phyloP scores from a whole-genome alignment of 192 early-diverging fungal genomes.

The Coemansia sp. region DNA sequence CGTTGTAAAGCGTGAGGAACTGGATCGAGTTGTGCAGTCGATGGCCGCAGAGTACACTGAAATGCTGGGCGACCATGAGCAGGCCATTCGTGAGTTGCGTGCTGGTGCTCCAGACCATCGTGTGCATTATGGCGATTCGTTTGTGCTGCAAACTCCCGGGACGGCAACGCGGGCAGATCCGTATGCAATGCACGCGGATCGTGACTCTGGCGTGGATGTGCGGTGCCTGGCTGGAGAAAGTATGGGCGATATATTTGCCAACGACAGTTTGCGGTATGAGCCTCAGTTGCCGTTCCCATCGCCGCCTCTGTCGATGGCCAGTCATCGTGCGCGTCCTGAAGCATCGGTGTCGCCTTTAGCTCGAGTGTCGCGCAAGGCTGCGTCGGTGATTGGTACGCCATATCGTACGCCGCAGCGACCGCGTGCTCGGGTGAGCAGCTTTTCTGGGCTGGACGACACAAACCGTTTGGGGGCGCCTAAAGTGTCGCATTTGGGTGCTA shows the following conservation, averaged over 20 bases:
- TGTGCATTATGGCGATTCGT: background rate
- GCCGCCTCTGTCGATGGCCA: conserved; percentile 19
- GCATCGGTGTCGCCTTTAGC: conserved; percentile 18
- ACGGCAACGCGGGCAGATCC: background rate
- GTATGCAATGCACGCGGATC: background rate
- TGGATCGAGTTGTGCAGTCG: conserved; percentile 7
- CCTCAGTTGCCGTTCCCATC: conserved; percentile 10
- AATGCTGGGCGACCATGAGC: conserved; percentile 48
- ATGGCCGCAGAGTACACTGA: conserved; percentile 27
- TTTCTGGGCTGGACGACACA: conserved; percentile 17
- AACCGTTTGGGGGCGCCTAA: conserved; percentile 2
- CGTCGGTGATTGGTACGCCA: conserved; percentile 34
- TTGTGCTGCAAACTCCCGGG: conserved; percentile 1
- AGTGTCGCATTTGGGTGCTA: conserved; percentile 14
- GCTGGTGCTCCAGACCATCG: conserved; percentile 13
- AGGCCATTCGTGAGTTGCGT: conserved; percentile 17
- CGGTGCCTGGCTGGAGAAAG: conserved; percentile 8
- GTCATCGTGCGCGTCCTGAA: conserved; percentile 14
- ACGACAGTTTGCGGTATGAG: conserved; percentile 7
- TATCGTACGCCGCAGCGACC: background rate
- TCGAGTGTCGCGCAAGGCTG: conserved; percentile 22
- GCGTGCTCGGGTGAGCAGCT: conserved; percentile 32
- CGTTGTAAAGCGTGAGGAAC: background rate
- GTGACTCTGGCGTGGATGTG: conserved; percentile 9
- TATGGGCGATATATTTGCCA: conserved; percentile 39